Evolutionary conservation across 768 basidiomycete species (phyloP), one percentile per base, ranked within the genome.

Genomic region (Coprinopsis cinerea): DNA sequence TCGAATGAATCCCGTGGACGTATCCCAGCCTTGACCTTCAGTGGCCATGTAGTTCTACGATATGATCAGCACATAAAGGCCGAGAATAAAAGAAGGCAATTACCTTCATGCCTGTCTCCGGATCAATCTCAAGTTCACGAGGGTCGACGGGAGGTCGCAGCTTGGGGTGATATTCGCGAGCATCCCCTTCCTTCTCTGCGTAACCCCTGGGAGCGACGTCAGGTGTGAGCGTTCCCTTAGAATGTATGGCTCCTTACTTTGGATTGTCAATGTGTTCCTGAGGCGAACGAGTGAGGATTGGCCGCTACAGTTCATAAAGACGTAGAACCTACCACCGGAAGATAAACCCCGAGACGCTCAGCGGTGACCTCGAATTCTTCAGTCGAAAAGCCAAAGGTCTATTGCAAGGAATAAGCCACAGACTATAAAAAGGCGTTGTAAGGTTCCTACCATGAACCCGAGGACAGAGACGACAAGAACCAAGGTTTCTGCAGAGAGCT

Each of bases 201-300:
- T 88, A 87, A 14, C 84, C 85, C 61, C 81, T 84, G 36, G 5
- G 25, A 32, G 30, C 18, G 3, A 32, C n/a, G 36, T 40, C 11
- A 43, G 24, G 30, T n/a, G 26, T 17, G 25, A 34, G 37, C 10
- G 18, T 7, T 40, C n/a, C 17, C 24, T 4, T 13, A 39, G 14
- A 25, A n/a, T 20, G 14, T n/a, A 26, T 1, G 27, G 30, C 14
- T 6, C 41, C 68, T 43, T 56, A 78, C 78, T 82, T 85, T 1
- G 87, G 87, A 55, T 88, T 88, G 60, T 90, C 85, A 55, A 88
- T 87, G 58, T 88, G 87, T 68, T 87, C 82, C 73, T 77, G 54
- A 14, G 27, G 24, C 13, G 13, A 17, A 48, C n/a, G n/a, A 35
- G 35, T 26, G 2, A 27, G 20, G 20, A 13, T 49, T 26, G n/a